These are phyloP conservation scores for Phytophthora rubi DNA, from an alignment of 352 stramenopile genomes.

Conservation along the genomic window DNA sequence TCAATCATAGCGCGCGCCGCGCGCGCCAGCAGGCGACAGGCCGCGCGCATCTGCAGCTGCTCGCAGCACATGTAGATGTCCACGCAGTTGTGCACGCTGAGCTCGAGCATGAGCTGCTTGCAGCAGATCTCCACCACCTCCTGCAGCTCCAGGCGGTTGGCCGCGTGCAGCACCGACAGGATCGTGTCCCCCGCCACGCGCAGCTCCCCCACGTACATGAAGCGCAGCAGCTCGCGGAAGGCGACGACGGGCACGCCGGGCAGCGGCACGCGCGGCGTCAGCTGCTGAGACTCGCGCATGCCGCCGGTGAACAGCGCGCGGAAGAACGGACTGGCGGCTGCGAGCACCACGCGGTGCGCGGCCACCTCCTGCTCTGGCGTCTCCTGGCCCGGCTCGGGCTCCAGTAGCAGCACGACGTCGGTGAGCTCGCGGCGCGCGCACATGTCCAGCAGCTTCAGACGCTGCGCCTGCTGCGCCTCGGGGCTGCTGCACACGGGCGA, in stretches of 20 bases:
- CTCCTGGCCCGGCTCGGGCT: constrained; percentile 29
- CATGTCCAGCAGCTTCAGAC: constrained; percentile 54
- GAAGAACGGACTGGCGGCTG: constrained; percentile 73
- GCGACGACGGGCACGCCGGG: constrained; percentile 52
- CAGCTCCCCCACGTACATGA: constrained; percentile 78
- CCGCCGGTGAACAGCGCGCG: constrained; percentile 77
- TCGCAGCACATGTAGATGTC: constrained; percentile 79
- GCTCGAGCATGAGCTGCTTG: constrained; percentile 74
- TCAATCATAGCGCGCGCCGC: constrained; percentile 69
- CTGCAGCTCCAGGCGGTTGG: constrained; percentile 74
- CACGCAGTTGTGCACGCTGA: constrained; percentile 69
- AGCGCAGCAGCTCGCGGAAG: constrained; percentile 61
- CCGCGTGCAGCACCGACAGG: constrained; percentile 63
- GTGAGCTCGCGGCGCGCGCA: constrained; percentile 57
- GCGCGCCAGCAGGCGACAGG: constrained; percentile 60
- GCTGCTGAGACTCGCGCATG: constrained; percentile 59
- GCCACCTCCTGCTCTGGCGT: constrained; percentile 28
- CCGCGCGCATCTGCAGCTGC: constrained; percentile 52
- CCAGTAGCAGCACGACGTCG: constrained; percentile 69
- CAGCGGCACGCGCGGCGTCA: constrained; percentile 51
- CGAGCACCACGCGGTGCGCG: constrained; percentile 71
- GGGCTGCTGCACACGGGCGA: constrained; percentile 20
- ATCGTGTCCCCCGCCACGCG: constrained; percentile 62
- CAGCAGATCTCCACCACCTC: constrained; percentile 78
- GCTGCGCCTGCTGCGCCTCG: constrained; percentile 39